These are phyloP conservation scores for Aspergillus conjunctus DNA, from an alignment of 495 filamentous ascomycete genomes.

Conservation along the genomic window DNA sequence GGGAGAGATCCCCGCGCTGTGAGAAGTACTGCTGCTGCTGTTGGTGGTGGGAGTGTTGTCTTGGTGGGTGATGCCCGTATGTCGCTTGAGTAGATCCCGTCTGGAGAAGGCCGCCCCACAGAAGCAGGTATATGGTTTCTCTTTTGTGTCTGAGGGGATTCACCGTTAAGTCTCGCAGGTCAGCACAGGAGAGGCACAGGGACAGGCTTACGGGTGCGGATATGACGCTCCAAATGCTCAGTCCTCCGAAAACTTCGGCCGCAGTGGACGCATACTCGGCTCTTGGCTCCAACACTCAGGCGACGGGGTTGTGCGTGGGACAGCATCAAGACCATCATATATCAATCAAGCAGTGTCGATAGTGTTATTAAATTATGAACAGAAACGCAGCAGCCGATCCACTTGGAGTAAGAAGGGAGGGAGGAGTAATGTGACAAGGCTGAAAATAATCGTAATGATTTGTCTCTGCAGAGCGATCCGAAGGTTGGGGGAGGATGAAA, in stretches of 20 bases:
- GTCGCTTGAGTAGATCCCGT: constrained; percentile 56
- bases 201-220: constrained; percentile 50
- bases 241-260: constrained; percentile 46
- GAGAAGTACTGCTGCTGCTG: background rate
- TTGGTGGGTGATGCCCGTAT: constrained; percentile 49
- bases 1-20: constrained; percentile 28
- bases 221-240: constrained; percentile 57
- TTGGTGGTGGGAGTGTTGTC: constrained; percentile 16
- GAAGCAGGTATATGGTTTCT: constrained; percentile 57
- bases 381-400: constrained; percentile 11
- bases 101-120: constrained; percentile 57
- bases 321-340: constrained; percentile 31
- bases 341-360: too few species aligned
- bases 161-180: background rate
- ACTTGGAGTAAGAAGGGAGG: constrained; percentile 20
- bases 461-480: background rate
- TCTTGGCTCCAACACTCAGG: constrained; percentile 35
- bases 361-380: too few species aligned
- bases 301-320: constrained; percentile 38
- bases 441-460: constrained; percentile 10
- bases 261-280: constrained; percentile 44
- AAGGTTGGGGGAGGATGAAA: constrained; percentile 3
- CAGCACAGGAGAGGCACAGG: background rate
- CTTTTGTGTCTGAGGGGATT: constrained; percentile 53
- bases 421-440: constrained; percentile 3